Evolutionary conservation across 1,284 basidiomycete genomes (phyloP).

Genomic region (Cryptococcus neoformans): DNA sequence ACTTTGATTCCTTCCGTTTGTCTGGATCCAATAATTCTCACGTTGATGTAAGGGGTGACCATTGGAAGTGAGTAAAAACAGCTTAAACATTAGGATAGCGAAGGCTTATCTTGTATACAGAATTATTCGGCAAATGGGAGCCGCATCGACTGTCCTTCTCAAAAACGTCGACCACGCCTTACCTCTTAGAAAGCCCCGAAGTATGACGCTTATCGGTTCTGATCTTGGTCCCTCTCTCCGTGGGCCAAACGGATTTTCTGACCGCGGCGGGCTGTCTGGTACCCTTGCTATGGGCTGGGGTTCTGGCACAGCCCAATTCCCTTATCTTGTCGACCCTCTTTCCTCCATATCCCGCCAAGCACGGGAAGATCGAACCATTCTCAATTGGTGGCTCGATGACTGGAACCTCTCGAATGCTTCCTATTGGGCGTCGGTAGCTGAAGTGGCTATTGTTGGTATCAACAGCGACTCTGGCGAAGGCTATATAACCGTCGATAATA

Average conservation of each 20-base stretch:
- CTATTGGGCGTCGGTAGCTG: conserved; percentile 55
- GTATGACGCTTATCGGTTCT: conserved; percentile 60
- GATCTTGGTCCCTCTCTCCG: conserved; percentile 66
- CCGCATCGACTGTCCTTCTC: conserved; percentile 66
- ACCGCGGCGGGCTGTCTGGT: conserved; percentile 54
- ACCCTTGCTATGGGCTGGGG: conserved; percentile 85
- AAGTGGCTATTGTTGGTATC: conserved; percentile 65
- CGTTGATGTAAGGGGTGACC: conserved; percentile 70
- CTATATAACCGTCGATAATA: conserved; percentile 59
- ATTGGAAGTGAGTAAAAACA: conserved; percentile 51
- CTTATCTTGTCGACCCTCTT: conserved; percentile 56
- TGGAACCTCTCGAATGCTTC: conserved; percentile 59
- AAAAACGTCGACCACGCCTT: conserved; percentile 63
- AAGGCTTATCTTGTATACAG: conserved; percentile 37
- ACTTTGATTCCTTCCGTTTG: conserved; percentile 32
- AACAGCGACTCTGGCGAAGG: conserved; percentile 70
- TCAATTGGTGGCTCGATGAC: conserved; percentile 59
- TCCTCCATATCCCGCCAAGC: conserved; percentile 64
- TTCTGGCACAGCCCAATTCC: conserved; percentile 57
- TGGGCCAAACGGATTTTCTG: conserved; percentile 70
- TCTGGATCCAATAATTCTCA: conserved; percentile 53
- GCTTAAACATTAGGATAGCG: not conserved
- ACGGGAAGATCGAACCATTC: conserved; percentile 56
- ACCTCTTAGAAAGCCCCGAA: conserved; percentile 53
- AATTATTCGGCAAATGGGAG: conserved; percentile 70